Evolutionary conservation across 1,284 basidiomycete genomes (phyloP).

Genomic region (Trichosporon faecale): DNA sequence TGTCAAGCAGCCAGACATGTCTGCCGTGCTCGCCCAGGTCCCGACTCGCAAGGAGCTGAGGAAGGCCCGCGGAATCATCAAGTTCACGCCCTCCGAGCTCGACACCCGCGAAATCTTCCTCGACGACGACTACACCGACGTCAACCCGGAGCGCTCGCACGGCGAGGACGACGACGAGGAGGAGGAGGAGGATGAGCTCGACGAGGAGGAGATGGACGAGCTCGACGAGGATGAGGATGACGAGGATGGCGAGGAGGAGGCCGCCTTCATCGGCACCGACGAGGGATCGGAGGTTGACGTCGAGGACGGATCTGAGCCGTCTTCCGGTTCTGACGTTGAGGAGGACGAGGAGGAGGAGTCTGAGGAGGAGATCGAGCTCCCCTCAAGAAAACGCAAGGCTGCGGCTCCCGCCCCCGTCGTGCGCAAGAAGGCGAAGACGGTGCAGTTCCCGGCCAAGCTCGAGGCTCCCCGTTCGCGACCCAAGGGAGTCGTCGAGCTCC

Average conservation of each 20-base stretch:
- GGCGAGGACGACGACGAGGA: conserved; percentile 28
- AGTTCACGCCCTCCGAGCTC: conserved; percentile 56
- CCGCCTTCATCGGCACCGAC: conserved; percentile 33
- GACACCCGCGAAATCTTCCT: conserved; percentile 60
- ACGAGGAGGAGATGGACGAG: conserved; percentile 48
- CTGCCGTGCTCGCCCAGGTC: conserved; percentile 58
- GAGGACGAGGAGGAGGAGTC: conserved; percentile 39
- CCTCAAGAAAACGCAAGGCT: conserved; percentile 24
- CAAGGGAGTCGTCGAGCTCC: conserved; percentile 17
- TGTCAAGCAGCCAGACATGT: conserved; percentile 44
- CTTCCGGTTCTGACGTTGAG: conserved; percentile 38
- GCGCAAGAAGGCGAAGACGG: conserved; percentile 31
- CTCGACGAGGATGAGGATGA: conserved; percentile 46
- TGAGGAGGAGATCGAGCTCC: conserved; percentile 33
- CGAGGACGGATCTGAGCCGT: conserved; percentile 45
- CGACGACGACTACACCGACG: conserved; percentile 58
- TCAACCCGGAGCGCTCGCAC: conserved; percentile 17
- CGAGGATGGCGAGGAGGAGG: conserved; percentile 44
- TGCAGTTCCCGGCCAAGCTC: conserved; percentile 31
- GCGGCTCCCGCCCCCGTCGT: conserved; percentile 19
- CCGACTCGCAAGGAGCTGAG: conserved; percentile 61
- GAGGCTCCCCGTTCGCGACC: conserved; percentile 26
- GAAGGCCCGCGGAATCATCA: conserved; percentile 58
- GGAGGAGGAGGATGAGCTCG: conserved; percentile 41
- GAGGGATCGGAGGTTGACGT: conserved; percentile 49